These are phyloP conservation scores for Saprolegnia parasitica DNA, from an alignment of 352 stramenopile species.

Conservation along the genomic window DNA sequence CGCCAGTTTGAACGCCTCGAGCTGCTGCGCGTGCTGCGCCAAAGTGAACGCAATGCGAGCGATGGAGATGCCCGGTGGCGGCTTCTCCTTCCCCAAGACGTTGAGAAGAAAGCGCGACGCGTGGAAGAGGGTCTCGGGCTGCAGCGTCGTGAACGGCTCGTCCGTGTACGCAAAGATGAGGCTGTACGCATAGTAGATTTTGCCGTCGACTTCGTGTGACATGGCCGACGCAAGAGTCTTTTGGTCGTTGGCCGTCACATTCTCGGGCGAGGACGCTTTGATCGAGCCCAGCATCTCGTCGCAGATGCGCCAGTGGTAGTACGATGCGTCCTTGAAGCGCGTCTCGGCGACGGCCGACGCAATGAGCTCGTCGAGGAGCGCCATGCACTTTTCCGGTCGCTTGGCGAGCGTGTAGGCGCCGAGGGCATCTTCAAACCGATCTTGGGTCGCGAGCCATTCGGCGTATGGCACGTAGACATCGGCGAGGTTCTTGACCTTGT, in stretches of 20 bases:
- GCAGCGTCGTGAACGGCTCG: slow-evolving; percentile 90
- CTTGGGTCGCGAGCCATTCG: slow-evolving; percentile 87
- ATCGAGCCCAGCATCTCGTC: slow-evolving; percentile 70
- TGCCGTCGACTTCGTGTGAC: slow-evolving; percentile 70
- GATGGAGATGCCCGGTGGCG: slow-evolving; percentile 83
- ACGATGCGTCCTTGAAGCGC: slow-evolving; percentile 86
- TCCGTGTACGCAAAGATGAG: slow-evolving; percentile 91
- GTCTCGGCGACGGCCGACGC: slow-evolving; percentile 82
- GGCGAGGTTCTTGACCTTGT: slow-evolving; percentile 77
- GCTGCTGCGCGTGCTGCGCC: slow-evolving; percentile 84
- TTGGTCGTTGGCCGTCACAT: slow-evolving; percentile 9
- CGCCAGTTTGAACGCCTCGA: slow-evolving; percentile 92
- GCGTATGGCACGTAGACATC: slow-evolving; percentile 91
- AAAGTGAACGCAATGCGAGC: slow-evolving; percentile 93
- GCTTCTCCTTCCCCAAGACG: slow-evolving; percentile 45
- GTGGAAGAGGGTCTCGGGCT: slow-evolving; percentile 91
- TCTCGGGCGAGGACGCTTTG: slow-evolving; percentile 17
- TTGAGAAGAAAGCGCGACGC: slow-evolving; percentile 92
- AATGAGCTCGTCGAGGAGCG: slow-evolving; percentile 85
- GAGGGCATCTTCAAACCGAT: slow-evolving; percentile 90
- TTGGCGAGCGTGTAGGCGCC: slow-evolving; percentile 83
- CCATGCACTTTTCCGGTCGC: slow-evolving; percentile 74
- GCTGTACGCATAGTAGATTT: slow-evolving; percentile 92
- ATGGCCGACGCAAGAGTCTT: slow-evolving; percentile 37
- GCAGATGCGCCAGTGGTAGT: slow-evolving; percentile 91